A percentile compares a stretch with the other conserved stretches of the same genome.
phyloP scores from a whole-genome alignment of 2,329 filamentous ascomycete genomes.

The Cordyceps javanica region DNA sequence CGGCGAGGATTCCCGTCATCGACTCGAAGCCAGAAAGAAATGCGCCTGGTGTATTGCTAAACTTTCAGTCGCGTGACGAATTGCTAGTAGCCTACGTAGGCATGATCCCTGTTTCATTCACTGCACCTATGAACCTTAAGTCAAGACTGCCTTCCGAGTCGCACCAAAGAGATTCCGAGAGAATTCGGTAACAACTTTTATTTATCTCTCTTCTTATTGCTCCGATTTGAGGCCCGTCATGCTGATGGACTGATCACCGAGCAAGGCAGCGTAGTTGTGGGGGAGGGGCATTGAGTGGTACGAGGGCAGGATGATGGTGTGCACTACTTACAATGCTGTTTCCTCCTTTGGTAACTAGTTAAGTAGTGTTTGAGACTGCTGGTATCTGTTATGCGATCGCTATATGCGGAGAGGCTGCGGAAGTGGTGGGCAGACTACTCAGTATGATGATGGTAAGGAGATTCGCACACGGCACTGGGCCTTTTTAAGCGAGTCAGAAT shows the following conservation, averaged over 20 bases:
- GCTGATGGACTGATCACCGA: neutral
- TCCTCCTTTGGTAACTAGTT: too few species aligned
- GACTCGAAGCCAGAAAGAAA: neutral
- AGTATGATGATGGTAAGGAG: neutral
- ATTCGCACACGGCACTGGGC: neutral
- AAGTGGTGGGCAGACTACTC: neutral
- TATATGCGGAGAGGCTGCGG: neutral
- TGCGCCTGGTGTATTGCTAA: neutral
- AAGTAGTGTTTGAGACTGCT: neutral
- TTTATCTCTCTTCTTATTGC: neutral
- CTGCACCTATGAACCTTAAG: neutral
- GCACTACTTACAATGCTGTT: neutral
- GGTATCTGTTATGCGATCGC: neutral
- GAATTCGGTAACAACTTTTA: neutral
- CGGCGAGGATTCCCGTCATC: neutral
- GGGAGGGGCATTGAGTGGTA: neutral
- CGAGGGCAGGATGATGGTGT: neutral
- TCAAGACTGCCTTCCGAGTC: neutral
- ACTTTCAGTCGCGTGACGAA: neutral
- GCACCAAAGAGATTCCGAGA: neutral
- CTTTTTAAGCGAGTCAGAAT: neutral
- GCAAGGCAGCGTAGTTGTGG: neutral
- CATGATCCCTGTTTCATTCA: neutral
- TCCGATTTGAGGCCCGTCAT: neutral
- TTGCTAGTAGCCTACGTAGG: neutral